Conservation (phyloP, 495 filamentous ascomycete species). For the Neurospora discreta region DNA sequence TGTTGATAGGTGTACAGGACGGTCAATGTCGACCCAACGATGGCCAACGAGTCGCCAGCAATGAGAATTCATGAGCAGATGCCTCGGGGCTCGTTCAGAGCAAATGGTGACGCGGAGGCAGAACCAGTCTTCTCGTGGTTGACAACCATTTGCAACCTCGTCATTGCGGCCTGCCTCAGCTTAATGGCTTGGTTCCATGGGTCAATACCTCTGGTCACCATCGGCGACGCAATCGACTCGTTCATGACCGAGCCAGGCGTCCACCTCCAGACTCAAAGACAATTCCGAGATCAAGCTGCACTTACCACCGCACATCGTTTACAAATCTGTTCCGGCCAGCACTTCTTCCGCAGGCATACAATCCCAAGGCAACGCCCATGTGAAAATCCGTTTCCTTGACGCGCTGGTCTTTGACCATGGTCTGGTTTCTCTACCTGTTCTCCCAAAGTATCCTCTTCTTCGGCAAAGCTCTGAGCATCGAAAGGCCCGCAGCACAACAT, state of each 20-base stretch:
- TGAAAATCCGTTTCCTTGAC: neutral
- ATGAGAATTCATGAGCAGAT: neutral
- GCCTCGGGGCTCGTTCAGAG: neutral
- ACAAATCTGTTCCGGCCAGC: neutral
- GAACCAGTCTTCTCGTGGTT: slow-evolving; percentile 1
- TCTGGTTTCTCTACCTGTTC: neutral
- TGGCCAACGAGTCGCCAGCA: neutral
- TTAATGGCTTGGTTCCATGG: neutral
- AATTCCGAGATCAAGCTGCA: neutral
- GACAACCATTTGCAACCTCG: neutral
- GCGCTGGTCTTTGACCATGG: neutral
- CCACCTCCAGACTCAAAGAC: neutral
- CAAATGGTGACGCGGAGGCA: neutral
- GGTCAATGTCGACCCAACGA: neutral
- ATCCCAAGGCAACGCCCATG: neutral
- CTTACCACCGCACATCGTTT: neutral
- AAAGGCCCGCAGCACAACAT: neutral
- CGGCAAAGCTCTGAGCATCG: neutral
- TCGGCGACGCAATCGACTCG: slow-evolving; percentile 23
- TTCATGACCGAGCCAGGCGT: slow-evolving; percentile 18
- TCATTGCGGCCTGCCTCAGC: neutral
- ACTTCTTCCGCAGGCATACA: neutral
- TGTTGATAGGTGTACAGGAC: neutral
- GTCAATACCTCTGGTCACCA: slow-evolving; percentile 5
- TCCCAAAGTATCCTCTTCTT: neutral